Percentiles rank a stretch among this genome's conserved stretches.
phyloP scores from a whole-genome alignment of 1,139 yeast genomes.

The Suhomyces terraborum region DNA sequence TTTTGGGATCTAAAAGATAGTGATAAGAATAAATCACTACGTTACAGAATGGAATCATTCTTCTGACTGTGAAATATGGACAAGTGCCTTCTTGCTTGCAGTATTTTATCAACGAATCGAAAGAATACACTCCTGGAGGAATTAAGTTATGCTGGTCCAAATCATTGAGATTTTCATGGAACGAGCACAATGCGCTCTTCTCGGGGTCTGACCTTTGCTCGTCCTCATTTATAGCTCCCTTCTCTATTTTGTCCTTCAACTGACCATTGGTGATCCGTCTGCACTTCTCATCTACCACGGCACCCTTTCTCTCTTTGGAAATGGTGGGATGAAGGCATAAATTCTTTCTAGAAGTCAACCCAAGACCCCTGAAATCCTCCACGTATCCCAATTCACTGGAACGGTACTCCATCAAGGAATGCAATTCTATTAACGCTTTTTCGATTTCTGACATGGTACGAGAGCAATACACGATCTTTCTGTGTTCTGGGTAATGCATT shows the following conservation, averaged over 20 bases:
- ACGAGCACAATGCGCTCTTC: slow-evolving; percentile 60
- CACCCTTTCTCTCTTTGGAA: slow-evolving; percentile 87
- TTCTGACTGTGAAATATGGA: slow-evolving; percentile 95
- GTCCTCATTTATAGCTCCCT: slow-evolving; percentile 55
- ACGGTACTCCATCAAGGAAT: slow-evolving; percentile 83
- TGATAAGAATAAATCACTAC: slow-evolving; percentile 95
- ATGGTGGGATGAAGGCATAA: slow-evolving; percentile 88
- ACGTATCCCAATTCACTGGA: slow-evolving; percentile 76
- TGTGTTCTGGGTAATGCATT: slow-evolving; percentile 90
- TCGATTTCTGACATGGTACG: slow-evolving; percentile 99
- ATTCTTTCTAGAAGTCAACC: slow-evolving; percentile 91
- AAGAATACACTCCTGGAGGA: slow-evolving; percentile 93
- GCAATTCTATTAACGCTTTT: slow-evolving; percentile 93
- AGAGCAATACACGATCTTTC: slow-evolving; percentile 93
- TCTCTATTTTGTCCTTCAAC: slow-evolving; percentile 64
- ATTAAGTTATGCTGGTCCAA: slow-evolving; percentile 84
- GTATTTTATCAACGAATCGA: slow-evolving; percentile 75
- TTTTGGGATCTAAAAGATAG: slow-evolving; percentile 92
- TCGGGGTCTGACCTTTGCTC: slow-evolving; percentile 46
- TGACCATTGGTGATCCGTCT: slow-evolving; percentile 93
- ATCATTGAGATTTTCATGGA: slow-evolving; percentile 84
- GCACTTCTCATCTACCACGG: slow-evolving; percentile 93
- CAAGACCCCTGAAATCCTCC: slow-evolving; percentile 91
- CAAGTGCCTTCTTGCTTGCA: slow-evolving; percentile 82
- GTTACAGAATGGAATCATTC: slow-evolving; percentile 96